A percentile compares a stretch with the other conserved stretches of the same genome.
Conservation (phyloP, 768 basidiomycete genomes). For the Tulasnella sp. region DNA sequence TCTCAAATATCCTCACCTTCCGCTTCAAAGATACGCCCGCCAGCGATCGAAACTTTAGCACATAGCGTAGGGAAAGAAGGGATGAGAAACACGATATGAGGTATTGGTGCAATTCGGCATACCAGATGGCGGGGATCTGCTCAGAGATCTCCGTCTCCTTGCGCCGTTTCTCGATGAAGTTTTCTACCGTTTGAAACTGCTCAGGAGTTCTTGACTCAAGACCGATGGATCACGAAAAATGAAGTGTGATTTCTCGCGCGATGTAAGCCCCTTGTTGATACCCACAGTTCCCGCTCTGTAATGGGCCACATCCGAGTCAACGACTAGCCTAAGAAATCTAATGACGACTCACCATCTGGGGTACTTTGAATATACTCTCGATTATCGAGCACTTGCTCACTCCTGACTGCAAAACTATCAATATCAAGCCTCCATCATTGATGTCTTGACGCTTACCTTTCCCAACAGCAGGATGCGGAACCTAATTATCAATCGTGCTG, state of each 20-base stretch:
- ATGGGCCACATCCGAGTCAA: slow-evolving; percentile 15
- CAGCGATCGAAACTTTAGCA: slow-evolving; percentile 22
- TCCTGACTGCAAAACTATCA: slow-evolving; percentile 15
- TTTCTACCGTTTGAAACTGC: slow-evolving; percentile 21
- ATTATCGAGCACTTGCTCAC: slow-evolving; percentile 26
- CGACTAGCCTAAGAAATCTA: neutral
- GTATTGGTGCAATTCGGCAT: neutral
- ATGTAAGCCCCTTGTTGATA: slow-evolving; percentile 21
- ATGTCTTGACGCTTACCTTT: slow-evolving; percentile 19
- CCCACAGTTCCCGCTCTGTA: slow-evolving; percentile 20
- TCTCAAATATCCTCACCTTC: slow-evolving; percentile 23
- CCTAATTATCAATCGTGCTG: slow-evolving; percentile 4
- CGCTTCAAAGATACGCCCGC: slow-evolving; percentile 22
- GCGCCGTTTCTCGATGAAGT: slow-evolving; percentile 20
- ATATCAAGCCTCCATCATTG: neutral
- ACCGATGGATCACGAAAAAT: slow-evolving; percentile 26
- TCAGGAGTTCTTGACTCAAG: slow-evolving; percentile 24
- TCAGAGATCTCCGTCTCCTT: slow-evolving; percentile 15
- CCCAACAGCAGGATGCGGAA: slow-evolving; percentile 24
- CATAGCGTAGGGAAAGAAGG: slow-evolving; percentile 22
- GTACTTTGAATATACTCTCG: slow-evolving; percentile 21
- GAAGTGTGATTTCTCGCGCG: slow-evolving; percentile 21
- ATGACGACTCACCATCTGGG: slow-evolving; percentile 15
- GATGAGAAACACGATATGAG: neutral
- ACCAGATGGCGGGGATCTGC: slow-evolving; percentile 25